Base-by-base conservation (phyloP, 129 eudicot genomes). In the Flaveria bidentis region DNA sequence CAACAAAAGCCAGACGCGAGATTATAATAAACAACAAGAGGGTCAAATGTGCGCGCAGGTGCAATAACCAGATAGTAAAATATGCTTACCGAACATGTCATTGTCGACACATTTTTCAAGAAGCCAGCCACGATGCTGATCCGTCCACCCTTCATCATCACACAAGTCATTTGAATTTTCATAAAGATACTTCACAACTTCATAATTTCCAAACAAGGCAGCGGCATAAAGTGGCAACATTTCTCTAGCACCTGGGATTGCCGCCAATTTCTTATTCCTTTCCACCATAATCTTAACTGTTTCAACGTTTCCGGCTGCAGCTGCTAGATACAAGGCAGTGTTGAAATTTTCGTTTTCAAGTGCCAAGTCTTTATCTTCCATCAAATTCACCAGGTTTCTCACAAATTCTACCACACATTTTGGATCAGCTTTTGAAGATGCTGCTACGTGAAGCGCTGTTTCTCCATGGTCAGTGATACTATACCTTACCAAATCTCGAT, bases 361-460 rank as follows among this genome's bases (percentile, higher is more conserved):
- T 33, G 22, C 69, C 61, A 87, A 67, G 41, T 80, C 84, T 7
- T 47, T 33, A 12, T 61, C 47, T 11, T 45, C 12, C 88, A 84
- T 84, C 62, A 76, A 0, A 2, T 41, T 6, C 41, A 87, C 77
- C 17, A 87, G 45, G 26, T 84, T 78, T 58, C 62, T 44, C 26
- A 82, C 88, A 64, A 87, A 77, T 41, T 28, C 33, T 17, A 65
- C 66, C 12, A 53, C 20, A 42, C 65, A 64, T 30, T 9, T 46
- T 41, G 61, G 56, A 11, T 11, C 12, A 52, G 26, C 26, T 30
- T 83, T 77, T 13, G 82, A 84, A 15, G 80, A 76, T 12, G 85
- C 91, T 20, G 91, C 91, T 57, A 84, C 80, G 39, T 84, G 91
- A 41, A 84, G 91, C 22, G 83, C 86, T 6, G 86, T 81, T 26